These are phyloP conservation scores for Botrytis fragariae DNA, from an alignment of 2,329 filamentous ascomycete genomes.

Conservation along the genomic window DNA sequence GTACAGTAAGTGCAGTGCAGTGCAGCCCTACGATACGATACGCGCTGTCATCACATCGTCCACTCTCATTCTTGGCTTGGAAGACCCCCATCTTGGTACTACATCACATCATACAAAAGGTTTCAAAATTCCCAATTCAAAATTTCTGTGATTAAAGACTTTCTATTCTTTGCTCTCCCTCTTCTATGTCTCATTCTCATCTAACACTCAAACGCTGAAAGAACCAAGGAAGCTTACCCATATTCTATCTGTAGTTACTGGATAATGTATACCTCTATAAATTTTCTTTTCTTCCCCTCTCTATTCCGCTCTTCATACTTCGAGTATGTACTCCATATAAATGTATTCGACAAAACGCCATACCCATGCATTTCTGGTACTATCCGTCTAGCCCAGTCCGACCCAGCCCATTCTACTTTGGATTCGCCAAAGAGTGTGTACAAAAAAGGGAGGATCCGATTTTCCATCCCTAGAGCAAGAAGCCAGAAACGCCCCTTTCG, in stretches of 20 bases:
- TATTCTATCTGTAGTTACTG: background rate
- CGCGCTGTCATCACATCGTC: background rate
- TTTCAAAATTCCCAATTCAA: background rate
- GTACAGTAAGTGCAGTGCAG: no score
- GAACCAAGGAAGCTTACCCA: background rate
- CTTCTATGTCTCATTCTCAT: background rate
- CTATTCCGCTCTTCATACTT: background rate
- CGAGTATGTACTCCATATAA: background rate
- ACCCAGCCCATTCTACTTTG: background rate
- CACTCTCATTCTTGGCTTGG: background rate
- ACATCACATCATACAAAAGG: background rate
- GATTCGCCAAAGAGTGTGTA: constrained; percentile 7
- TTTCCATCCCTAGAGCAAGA: background rate
- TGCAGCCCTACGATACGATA: background rate
- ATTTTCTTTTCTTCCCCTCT: background rate
- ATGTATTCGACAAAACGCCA: constrained; percentile 5
- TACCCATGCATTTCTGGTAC: background rate
- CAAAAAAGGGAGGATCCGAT: constrained; percentile 1
- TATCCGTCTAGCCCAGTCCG: background rate
- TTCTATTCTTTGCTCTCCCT: background rate
- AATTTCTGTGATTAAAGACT: background rate
- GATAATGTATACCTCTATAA: background rate
- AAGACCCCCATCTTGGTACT: background rate
- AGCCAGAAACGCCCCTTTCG: constrained; percentile 11
- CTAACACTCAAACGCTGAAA: background rate